phyloP scores from a whole-genome alignment of 179 eudicot species.

The Beta corolliflora region DNA sequence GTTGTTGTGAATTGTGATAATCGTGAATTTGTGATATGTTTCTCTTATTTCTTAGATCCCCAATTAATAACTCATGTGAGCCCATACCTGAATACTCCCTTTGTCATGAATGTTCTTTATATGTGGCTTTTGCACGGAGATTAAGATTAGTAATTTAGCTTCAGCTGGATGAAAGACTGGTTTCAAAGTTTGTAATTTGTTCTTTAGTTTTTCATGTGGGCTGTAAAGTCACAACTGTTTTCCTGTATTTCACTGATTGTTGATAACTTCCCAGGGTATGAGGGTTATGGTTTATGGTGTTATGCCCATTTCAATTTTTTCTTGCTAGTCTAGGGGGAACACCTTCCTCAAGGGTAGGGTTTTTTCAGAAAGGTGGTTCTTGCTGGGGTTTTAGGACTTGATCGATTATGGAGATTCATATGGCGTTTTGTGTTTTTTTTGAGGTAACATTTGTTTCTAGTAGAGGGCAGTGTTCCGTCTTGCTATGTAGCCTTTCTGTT shows the following conservation, averaged over 20 bases:
- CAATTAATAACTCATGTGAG: constrained; percentile 3
- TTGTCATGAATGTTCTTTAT: neutral
- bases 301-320: neutral
- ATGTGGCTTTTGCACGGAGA: neutral
- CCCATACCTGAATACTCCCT: neutral
- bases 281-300: neutral
- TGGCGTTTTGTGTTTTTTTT: neutral
- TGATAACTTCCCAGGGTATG: neutral
- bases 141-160: neutral
- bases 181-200: neutral
- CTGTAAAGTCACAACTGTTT: neutral
- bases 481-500: neutral
- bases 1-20: neutral
- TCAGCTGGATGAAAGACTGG: neutral
- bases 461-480: neutral
- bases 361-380: neutral
- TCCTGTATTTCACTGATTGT: neutral
- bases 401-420: neutral
- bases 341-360: neutral
- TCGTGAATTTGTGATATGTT: neutral
- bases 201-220: neutral
- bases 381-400: neutral
- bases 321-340: neutral
- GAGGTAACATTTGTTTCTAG: neutral
- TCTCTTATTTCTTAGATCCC: constrained; percentile 4